These are phyloP conservation scores for Saccharum spontaneum DNA, from an alignment of 176 grass and related monocot genomes.

Conservation along the genomic window DNA sequence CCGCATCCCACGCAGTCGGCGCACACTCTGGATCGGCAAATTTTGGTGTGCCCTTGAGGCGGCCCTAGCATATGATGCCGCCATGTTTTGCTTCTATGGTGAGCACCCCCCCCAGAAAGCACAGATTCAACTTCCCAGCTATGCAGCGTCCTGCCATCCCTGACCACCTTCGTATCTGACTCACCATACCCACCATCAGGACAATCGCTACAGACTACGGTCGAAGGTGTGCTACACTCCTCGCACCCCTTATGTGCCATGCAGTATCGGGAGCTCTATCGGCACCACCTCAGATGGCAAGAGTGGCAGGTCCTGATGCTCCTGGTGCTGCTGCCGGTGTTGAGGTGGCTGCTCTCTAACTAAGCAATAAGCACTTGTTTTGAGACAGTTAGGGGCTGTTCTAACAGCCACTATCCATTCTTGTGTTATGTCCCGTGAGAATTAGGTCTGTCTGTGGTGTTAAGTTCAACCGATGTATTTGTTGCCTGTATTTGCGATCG, in stretches of 20 bases:
- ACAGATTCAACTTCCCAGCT: slow-evolving; percentile 26
- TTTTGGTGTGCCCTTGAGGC: not conserved
- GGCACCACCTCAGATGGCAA: not conserved
- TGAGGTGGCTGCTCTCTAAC: no score
- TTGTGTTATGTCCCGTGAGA: no score
- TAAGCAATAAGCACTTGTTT: no score
- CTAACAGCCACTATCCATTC: no score
- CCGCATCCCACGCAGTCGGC: slow-evolving; percentile 1
- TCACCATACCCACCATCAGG: slow-evolving; percentile 8
- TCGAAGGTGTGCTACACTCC: not conserved
- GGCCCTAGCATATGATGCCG: slow-evolving; percentile 36
- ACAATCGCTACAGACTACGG: slow-evolving; percentile 25
- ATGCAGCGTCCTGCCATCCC: not conserved
- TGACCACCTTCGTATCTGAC: not conserved
- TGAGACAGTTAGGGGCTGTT: no score
- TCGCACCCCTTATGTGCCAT: not conserved
- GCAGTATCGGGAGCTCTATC: not conserved
- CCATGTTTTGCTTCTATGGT: slow-evolving; percentile 38
- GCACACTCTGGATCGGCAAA: slow-evolving; percentile 31
- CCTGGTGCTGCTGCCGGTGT: not conserved
- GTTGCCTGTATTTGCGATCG: no score
- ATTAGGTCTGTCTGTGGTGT: no score
- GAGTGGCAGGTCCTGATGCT: no score
- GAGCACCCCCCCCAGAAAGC: not conserved
- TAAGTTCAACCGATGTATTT: no score